These are phyloP conservation scores for Avena sativa DNA, from an alignment of 176 grass and related monocot species.

Conservation along the genomic window DNA sequence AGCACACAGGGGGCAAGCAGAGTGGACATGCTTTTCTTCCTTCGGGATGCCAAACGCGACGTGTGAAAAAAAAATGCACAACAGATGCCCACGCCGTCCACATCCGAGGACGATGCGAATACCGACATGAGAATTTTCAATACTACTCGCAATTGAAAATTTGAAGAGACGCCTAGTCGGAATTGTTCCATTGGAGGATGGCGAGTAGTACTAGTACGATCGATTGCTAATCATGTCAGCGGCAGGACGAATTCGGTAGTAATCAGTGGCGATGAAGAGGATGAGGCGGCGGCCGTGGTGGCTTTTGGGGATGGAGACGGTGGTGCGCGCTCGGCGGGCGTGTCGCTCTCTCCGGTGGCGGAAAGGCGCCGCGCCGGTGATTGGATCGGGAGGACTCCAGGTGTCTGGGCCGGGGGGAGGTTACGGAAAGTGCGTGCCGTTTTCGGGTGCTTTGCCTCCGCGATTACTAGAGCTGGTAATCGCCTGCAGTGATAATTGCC, in stretches of 20 bases:
- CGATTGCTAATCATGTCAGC: not conserved
- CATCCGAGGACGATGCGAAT: not conserved
- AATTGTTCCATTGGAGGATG: not conserved
- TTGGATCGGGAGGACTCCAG: not conserved
- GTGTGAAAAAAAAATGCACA: not conserved
- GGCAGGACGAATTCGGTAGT: not conserved
- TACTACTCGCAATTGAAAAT: not conserved
- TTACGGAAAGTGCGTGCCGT: not conserved
- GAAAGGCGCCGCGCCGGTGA: slow-evolving; percentile 29
- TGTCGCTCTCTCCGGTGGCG: slow-evolving; percentile 24
- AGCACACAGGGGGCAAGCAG: not conserved
- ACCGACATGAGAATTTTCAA: slow-evolving; percentile 19
- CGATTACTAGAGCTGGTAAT: not conserved
- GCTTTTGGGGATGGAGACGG: not conserved
- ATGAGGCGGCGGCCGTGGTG: not conserved
- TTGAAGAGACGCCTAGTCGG: not conserved
- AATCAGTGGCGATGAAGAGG: not conserved
- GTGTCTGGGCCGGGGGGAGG: not conserved
- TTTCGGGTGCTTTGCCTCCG: not conserved
- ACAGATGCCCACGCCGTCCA: not conserved
- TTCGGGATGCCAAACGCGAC: slow-evolving; percentile 25
- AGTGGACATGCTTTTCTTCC: slow-evolving; percentile 19
- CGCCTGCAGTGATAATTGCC: not conserved
- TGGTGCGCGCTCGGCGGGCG: not conserved
- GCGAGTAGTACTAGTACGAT: not conserved